A percentile compares a stretch with the other conserved stretches of the same genome.
Conservation (phyloP, 495 filamentous ascomycete genomes). For the Niebla homalea region DNA sequence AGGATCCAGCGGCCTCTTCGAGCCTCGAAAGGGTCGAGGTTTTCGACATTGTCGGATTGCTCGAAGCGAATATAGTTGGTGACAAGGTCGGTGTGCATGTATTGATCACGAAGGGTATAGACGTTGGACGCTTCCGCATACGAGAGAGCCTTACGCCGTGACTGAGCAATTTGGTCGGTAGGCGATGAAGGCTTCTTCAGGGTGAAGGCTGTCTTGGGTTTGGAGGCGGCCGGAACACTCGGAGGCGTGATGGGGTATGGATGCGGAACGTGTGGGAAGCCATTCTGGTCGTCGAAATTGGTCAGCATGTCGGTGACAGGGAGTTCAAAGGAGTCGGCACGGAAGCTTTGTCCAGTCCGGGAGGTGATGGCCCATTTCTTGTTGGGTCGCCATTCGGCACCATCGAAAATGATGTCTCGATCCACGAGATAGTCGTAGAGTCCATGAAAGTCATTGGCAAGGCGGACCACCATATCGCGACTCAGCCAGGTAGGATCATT, state of each 20-base stretch:
- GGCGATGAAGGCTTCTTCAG: constrained; percentile 20
- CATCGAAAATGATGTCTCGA: constrained; percentile 52
- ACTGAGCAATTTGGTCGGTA: constrained; percentile 20
- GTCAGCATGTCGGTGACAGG: constrained; percentile 56
- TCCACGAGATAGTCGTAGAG: constrained; percentile 65
- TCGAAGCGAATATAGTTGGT: constrained; percentile 53
- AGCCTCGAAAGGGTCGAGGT: constrained; percentile 41
- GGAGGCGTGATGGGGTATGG: constrained; percentile 53
- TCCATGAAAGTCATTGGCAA: constrained; percentile 55
- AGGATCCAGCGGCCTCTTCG: constrained; percentile 60
- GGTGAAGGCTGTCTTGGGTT: constrained; percentile 26
- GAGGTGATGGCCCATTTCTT: constrained; percentile 52
- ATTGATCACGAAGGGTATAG: constrained; percentile 33
- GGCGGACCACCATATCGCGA: constrained; percentile 36
- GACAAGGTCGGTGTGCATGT: constrained; percentile 42
- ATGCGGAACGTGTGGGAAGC: constrained; percentile 53
- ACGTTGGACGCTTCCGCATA: constrained; percentile 60
- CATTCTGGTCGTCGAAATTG: constrained; percentile 49
- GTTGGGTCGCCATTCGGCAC: constrained; percentile 34
- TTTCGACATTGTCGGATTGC: constrained; percentile 35
- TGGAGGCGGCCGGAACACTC: constrained; percentile 16
- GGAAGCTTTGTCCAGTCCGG: constrained; percentile 37
- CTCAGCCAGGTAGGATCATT: constrained; percentile 45
- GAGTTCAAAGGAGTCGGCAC: constrained; percentile 45
- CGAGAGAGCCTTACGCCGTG: constrained; percentile 40